These are phyloP conservation scores for Fusarium albidum DNA, from an alignment of 2,329 filamentous ascomycete species.

Conservation along the genomic window DNA sequence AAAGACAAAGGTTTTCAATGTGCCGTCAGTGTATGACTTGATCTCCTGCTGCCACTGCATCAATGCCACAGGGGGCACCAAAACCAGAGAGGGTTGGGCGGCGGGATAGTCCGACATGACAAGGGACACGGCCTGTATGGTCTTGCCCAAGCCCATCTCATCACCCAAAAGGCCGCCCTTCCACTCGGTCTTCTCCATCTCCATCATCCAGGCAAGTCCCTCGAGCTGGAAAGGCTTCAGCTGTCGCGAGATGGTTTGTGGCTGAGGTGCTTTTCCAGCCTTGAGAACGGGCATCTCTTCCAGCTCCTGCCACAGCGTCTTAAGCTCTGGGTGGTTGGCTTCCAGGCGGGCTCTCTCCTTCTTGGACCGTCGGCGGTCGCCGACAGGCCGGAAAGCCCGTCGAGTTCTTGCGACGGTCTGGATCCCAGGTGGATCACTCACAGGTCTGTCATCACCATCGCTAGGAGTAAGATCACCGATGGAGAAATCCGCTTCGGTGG, in stretches of 20 bases:
- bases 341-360: conserved; percentile 74
- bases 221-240: conserved; percentile 95
- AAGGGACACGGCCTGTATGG: conserved; percentile 95
- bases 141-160: conserved; percentile 99
- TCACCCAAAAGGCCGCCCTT: conserved; percentile 92
- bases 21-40: conserved; percentile 82
- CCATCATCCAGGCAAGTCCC: conserved; percentile 92
- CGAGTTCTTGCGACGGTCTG: conserved; percentile 38
- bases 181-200: conserved; percentile 86
- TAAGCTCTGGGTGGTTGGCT: conserved; percentile 77
- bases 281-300: conserved; percentile 73
- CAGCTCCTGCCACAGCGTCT: conserved; percentile 85
- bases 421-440: conserved; percentile 5
- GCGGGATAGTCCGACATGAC: conserved; percentile 98
- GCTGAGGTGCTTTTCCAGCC: conserved; percentile 56
- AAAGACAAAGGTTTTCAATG: conserved; percentile 88
- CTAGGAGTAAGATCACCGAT: conserved; percentile 21
- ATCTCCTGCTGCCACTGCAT: conserved; percentile 96
- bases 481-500: background rate
- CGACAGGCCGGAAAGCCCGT: conserved; percentile 45
- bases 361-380: conserved; percentile 40
- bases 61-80: conserved; percentile 90
- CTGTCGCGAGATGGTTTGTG: conserved; percentile 78
- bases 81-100: conserved; percentile 81
- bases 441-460: conserved; percentile 28